Conservation (phyloP, 2,329 filamentous ascomycete genomes). For the Diaporthe citri region DNA sequence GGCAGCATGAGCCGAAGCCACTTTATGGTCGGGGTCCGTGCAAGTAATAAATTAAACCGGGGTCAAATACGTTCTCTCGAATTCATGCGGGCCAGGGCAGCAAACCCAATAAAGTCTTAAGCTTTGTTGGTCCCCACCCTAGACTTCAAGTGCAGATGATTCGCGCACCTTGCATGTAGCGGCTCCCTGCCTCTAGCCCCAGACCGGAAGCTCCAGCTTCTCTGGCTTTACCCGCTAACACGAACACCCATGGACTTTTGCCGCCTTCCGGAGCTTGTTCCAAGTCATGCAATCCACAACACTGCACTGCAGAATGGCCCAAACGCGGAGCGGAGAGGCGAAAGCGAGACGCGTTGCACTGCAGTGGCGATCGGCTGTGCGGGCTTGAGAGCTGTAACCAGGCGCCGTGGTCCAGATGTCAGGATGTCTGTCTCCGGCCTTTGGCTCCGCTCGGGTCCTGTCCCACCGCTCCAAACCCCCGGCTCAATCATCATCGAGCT, state of each 20-base stretch:
- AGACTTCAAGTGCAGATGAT: slow-evolving; percentile 6
- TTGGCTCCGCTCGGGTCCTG: not conserved
- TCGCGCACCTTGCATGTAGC: slow-evolving; percentile 16
- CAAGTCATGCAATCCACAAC: not conserved
- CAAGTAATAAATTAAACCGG: not conserved
- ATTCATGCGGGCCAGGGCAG: slow-evolving; percentile 20
- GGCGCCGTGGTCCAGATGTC: not conserved
- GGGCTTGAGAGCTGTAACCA: not conserved
- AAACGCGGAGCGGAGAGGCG: not conserved
- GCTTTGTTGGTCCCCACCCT: slow-evolving; percentile 14
- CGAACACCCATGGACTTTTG: not conserved
- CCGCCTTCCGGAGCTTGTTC: not conserved
- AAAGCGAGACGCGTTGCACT: not conserved
- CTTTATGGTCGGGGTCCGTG: not conserved
- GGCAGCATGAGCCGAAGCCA: slow-evolving; percentile 18
- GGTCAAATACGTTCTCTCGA: not conserved
- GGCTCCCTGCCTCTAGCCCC: not conserved
- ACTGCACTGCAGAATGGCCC: not conserved
- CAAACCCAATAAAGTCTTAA: slow-evolving; percentile 27
- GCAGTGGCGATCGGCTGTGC: not conserved
- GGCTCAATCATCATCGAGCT: not conserved
- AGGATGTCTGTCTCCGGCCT: not conserved
- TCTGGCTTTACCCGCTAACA: not conserved
- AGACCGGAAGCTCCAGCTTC: slow-evolving; percentile 13
- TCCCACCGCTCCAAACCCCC: not conserved